phyloP scores from a whole-genome alignment of 2,329 filamentous ascomycete genomes.

The Monilinia vaccinii-corymbosi region DNA sequence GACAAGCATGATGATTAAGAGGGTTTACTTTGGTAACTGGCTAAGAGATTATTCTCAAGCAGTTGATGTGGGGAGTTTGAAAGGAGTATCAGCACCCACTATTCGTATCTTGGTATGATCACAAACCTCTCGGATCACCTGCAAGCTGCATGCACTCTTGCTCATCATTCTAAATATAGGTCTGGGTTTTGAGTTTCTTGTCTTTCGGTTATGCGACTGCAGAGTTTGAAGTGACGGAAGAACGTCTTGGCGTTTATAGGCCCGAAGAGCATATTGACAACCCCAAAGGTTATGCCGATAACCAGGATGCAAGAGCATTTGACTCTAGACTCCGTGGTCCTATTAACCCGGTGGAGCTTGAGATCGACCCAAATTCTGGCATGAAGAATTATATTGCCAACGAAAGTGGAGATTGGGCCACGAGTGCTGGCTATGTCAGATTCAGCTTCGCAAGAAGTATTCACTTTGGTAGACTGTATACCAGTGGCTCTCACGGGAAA shows the following conservation, averaged over 20 bases:
- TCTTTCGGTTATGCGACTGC: constrained; percentile 78
- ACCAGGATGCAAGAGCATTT: constrained; percentile 71
- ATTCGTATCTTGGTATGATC: constrained; percentile 58
- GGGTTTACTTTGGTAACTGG: constrained; percentile 83
- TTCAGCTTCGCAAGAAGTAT: constrained; percentile 67
- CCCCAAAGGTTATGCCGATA: constrained; percentile 75
- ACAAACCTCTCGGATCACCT: not conserved
- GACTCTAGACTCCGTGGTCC: constrained; percentile 77
- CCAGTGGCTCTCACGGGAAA: constrained; percentile 49
- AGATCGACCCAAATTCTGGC: constrained; percentile 68
- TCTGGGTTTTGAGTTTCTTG: constrained; percentile 76
- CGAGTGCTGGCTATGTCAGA: constrained; percentile 75
- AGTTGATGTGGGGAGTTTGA: constrained; percentile 70
- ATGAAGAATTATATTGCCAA: constrained; percentile 99
- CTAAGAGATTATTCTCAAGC: constrained; percentile 76
- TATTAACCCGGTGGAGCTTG: constrained; percentile 60
- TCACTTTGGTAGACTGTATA: constrained; percentile 69
- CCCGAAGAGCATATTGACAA: constrained; percentile 71
- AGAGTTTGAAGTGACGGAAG: constrained; percentile 76
- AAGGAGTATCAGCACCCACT: constrained; percentile 68
- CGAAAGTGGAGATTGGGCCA: constrained; percentile 78
- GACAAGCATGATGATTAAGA: constrained; percentile 68
- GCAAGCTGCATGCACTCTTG: too few species aligned
- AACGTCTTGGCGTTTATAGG: constrained; percentile 70
- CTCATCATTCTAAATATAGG: constrained; percentile 30